Base-by-base conservation (phyloP, 106 monocot species). In the Iris macrosiphon region DNA sequence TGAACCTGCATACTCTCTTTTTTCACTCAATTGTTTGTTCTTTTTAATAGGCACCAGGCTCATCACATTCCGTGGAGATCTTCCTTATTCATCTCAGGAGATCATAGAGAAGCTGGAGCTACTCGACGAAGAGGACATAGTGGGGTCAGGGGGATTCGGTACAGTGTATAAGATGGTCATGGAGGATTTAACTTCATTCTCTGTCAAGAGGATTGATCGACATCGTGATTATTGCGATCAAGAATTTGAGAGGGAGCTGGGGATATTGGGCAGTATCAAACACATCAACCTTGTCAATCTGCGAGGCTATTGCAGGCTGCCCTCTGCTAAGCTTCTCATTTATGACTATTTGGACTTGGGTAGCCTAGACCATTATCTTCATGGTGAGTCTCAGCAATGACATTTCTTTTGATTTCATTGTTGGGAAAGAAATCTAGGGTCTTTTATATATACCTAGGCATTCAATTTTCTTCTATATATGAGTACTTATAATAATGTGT, bases 261-360 rank as follows among this genome's bases (percentile, higher is more conserved):
- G 79, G 61, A 76, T 69, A 9, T 59, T 96, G 33, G 89, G 89
- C 7, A 85, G 82, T 55, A 83, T 89, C 49, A 89, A 88, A 44
- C 95, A 96, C 60, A 96, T 89, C 15, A 96, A 96, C 55, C 79
- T 96, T 48, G 85, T 86, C 43, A 82, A 89, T 42, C 52, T 96
- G 7, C 75, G 85, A 59, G 95, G 89, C 23, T 96, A 85, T 34
- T 96, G 95, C 40, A 73, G 77, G 35, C 77, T 96, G 18, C 89
- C 79, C 8, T 62, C 74, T 6, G 50, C 85, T 31, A 89, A 82
- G 56, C 81, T 89, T 45, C 82, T 96, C 52, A 89, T 96, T 33
- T 85, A 83, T 63, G 95, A 96, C 61, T 89, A 81, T 31, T 65
- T 86, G 65, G 49, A 58, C 29, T 63, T 96, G 71, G 95, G 95